A percentile compares a stretch with the other conserved stretches of the same genome.
Evolutionary conservation across 164 flowering plant genomes (phyloP).

Genomic region (Magnolia officinalis): DNA sequence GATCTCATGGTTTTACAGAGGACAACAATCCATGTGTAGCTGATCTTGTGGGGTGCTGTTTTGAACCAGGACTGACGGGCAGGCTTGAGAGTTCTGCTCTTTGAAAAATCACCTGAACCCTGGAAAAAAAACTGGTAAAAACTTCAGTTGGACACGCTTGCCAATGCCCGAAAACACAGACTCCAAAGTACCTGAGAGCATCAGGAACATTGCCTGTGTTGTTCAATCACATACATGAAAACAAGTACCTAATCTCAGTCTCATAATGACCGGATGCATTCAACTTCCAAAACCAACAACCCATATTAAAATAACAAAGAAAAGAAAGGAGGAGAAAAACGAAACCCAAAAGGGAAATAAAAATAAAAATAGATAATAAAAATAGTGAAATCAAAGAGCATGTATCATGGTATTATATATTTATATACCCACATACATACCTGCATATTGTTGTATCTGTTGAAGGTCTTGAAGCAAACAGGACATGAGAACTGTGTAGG

Average conservation of each 20-base stretch:
- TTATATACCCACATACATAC: constrained; percentile 22
- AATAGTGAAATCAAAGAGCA: constrained; percentile 4
- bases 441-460: constrained; percentile 98
- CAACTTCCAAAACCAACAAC: not conserved
- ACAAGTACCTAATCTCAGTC: constrained; percentile 2
- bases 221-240: constrained; percentile 1
- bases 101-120: constrained; percentile 13
- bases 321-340: constrained; percentile 16
- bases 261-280: not conserved
- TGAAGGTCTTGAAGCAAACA: constrained; percentile 95
- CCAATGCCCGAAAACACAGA: constrained; percentile 37
- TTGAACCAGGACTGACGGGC: constrained; percentile 5
- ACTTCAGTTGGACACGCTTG: constrained; percentile 21
- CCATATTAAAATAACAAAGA: constrained; percentile 1
- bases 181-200: constrained; percentile 5
- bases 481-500: constrained; percentile 97
- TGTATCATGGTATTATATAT: too few species aligned
- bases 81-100: constrained; percentile 10
- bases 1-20: constrained; percentile 3
- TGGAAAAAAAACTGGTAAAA: constrained; percentile 16
- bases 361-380: constrained; percentile 7
- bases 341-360: constrained; percentile 20
- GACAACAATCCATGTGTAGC: constrained; percentile 16
- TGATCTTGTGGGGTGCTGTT: constrained; percentile 12
- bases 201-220: not conserved